Evolutionary conservation across 176 grass and related monocot genomes (phyloP).

Genomic region (Avena eriantha): DNA sequence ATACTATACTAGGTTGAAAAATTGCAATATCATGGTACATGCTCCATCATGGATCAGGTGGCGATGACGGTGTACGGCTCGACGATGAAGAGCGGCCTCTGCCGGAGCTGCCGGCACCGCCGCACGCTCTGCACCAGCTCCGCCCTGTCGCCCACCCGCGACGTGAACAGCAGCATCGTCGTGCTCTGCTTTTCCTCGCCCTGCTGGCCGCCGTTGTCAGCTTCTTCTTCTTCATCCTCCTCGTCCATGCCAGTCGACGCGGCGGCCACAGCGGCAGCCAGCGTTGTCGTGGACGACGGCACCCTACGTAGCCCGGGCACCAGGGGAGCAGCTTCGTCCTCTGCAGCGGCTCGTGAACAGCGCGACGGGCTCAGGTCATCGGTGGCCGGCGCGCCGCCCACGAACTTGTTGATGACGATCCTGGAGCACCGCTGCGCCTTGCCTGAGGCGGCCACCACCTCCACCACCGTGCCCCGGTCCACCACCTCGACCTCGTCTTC

Average conservation of each 20-base stretch:
- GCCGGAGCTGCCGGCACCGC: conserved; percentile 60
- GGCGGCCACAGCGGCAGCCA: conserved; percentile 53
- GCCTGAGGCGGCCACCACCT: conserved; percentile 41
- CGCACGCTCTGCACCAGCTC: conserved; percentile 62
- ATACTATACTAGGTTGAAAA: background rate
- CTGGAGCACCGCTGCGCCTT: conserved; percentile 49
- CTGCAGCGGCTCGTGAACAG: no score
- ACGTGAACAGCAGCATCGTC: conserved; percentile 54
- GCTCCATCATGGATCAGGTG: background rate
- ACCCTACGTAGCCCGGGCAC: conserved; percentile 25
- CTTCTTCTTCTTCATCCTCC: background rate
- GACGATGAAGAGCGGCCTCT: conserved; percentile 58
- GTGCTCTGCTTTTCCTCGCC: background rate
- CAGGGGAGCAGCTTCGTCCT: background rate
- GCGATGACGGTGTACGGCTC: conserved; percentile 63
- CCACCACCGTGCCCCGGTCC: conserved; percentile 62
- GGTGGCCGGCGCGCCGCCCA: conserved; percentile 45
- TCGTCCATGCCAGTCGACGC: conserved; percentile 12
- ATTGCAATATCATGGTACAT: background rate
- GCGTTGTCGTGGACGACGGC: conserved; percentile 35
- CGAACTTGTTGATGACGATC: conserved; percentile 80
- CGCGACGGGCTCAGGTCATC: background rate
- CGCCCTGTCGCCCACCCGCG: conserved; percentile 43
- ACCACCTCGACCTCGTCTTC: conserved; percentile 72
- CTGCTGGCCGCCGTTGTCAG: background rate